These are phyloP conservation scores for Pseudohyphozyma bogoriensis DNA, from an alignment of 768 basidiomycete species.

Conservation along the genomic window DNA sequence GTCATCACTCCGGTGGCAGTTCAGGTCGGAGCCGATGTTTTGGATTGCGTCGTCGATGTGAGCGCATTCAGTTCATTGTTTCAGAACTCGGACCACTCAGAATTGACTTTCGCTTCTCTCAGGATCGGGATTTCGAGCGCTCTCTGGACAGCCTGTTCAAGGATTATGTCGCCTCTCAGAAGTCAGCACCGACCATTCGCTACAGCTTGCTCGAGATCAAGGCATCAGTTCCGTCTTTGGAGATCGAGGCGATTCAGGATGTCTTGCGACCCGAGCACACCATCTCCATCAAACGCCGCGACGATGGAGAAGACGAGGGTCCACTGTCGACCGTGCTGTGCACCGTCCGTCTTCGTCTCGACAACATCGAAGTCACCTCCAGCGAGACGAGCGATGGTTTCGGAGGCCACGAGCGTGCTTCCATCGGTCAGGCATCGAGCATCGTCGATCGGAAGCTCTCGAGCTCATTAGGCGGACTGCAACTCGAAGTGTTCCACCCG, in stretches of 20 bases:
- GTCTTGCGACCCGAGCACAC: conserved; percentile 17
- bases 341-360: conserved; percentile 3
- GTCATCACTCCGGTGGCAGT: conserved; percentile 15
- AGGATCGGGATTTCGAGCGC: conserved; percentile 19
- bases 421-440: neutral
- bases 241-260: conserved; percentile 17
- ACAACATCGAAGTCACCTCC: neutral
- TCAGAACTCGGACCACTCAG: neutral
- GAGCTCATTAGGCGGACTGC: neutral
- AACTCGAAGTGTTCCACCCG: conserved; percentile 16
- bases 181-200: neutral
- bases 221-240: neutral
- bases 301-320: neutral
- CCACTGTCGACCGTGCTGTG: conserved; percentile 11
- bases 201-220: neutral
- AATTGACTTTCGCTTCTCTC: neutral
- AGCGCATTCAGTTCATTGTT: neutral
- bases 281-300: conserved; percentile 3
- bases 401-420: neutral
- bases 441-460: neutral
- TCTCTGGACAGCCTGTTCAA: conserved; percentile 14
- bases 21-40: conserved; percentile 11
- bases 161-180: conserved; percentile 1
- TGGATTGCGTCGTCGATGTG: conserved; percentile 1
- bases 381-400: neutral